These are phyloP conservation scores for Chrysochromulina parva DNA, from an alignment of 78 protist genomes.

Conservation along the genomic window DNA sequence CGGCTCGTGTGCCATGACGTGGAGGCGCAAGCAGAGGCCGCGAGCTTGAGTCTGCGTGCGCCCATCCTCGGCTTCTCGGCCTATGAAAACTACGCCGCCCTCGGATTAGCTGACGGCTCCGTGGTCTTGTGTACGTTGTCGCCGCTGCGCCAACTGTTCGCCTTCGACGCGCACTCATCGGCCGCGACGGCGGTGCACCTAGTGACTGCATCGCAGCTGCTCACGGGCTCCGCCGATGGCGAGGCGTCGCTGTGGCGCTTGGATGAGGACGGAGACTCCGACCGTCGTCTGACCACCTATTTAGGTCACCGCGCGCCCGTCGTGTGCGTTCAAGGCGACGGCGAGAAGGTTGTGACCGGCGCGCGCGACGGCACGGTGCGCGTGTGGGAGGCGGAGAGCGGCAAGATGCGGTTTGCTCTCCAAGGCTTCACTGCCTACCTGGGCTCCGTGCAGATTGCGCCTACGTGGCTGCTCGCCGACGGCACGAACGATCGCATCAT, in stretches of 20 bases:
- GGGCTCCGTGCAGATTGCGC: background rate
- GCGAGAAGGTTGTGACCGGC: background rate
- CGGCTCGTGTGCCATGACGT: background rate
- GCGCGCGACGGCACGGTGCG: constrained; percentile 5
- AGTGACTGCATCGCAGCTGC: background rate
- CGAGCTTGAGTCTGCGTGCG: background rate
- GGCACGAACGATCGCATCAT: background rate
- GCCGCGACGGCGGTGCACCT: background rate
- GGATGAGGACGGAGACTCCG: no score
- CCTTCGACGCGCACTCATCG: background rate
- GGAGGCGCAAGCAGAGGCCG: background rate
- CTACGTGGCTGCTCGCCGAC: background rate
- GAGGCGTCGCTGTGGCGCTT: no score
- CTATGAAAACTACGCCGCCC: background rate
- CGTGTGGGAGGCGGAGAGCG: background rate
- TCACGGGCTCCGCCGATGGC: no score
- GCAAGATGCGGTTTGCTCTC: background rate
- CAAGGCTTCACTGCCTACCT: background rate
- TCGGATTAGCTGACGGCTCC: background rate
- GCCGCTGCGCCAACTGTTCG: background rate
- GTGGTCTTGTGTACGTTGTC: background rate
- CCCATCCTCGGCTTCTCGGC: background rate
- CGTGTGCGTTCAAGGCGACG: background rate
- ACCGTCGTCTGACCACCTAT: no score
- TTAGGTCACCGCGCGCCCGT: background rate